These are phyloP conservation scores for Saccharomycopsis phalli DNA, from an alignment of 1,139 yeast genomes.

Conservation along the genomic window DNA sequence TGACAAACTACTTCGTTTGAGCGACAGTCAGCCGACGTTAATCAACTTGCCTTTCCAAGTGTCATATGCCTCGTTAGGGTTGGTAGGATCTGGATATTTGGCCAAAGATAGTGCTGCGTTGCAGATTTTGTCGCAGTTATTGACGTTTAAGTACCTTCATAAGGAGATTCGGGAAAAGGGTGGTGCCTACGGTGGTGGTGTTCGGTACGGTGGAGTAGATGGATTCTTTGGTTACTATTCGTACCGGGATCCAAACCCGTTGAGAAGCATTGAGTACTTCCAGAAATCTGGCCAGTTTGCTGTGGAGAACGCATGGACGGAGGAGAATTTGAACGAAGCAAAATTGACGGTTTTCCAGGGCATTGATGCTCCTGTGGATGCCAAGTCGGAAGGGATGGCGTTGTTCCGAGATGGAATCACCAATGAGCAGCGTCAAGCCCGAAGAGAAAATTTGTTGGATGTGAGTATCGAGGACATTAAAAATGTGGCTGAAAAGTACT, in stretches of 20 bases:
- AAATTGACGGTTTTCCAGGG: slow-evolving; percentile 85
- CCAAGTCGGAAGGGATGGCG: slow-evolving; percentile 66
- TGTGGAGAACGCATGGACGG: slow-evolving; percentile 40
- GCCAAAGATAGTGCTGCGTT: slow-evolving; percentile 76
- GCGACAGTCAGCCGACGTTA: slow-evolving; percentile 22
- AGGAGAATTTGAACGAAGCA: slow-evolving; percentile 74
- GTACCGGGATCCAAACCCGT: slow-evolving; percentile 87
- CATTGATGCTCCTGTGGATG: slow-evolving; percentile 82
- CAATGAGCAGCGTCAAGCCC: slow-evolving; percentile 69
- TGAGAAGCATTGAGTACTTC: slow-evolving; percentile 57
- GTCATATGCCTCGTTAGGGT: slow-evolving; percentile 67
- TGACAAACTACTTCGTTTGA: neutral
- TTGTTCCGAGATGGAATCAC: slow-evolving; percentile 62
- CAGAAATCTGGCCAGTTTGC: slow-evolving; percentile 51
- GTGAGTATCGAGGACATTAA: slow-evolving; percentile 55
- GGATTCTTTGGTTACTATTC: slow-evolving; percentile 80
- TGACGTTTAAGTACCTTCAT: slow-evolving; percentile 79
- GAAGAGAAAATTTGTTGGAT: slow-evolving; percentile 66
- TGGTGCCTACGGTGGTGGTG: slow-evolving; percentile 98
- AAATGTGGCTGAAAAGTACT: slow-evolving; percentile 54
- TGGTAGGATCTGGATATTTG: slow-evolving; percentile 58
- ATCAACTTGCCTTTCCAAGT: slow-evolving; percentile 84
- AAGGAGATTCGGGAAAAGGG: slow-evolving; percentile 90
- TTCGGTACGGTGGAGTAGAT: slow-evolving; percentile 70
- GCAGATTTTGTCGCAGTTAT: slow-evolving; percentile 70